Base-by-base conservation (phyloP, 2,329 filamentous ascomycete genomes). In the Stagonosporopsis vannaccii region DNA sequence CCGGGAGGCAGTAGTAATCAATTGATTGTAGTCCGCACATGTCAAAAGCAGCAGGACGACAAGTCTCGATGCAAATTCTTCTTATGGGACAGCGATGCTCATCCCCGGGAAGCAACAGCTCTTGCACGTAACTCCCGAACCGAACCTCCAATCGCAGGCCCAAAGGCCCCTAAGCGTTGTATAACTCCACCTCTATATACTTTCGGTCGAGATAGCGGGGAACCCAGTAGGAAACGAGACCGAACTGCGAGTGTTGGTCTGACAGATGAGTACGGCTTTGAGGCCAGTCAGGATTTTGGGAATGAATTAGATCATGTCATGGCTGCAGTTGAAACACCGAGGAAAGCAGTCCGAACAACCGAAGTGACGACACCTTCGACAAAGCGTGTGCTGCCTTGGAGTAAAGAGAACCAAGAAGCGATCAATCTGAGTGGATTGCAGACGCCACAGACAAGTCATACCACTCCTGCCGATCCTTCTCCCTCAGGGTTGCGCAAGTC, bases 51-150 rank as follows among this genome's bases (percentile, higher is more conserved):
- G 30, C 74, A 78, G 48, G 66, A 74, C 2, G 74, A 77, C 20
- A 74, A 49, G 30, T 52, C 80, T 41, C 75, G 79, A 36, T 88
- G 85, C 63, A 76, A 75, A 0, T 85, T 87, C 72, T 87, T 86
- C 60, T 70, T 87, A 0, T 87, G 84, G 83, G 77, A 82, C 7
- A 79, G 84, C 13, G 80, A 85, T 39, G 85, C 85, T 0, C 72
- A 75, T 37, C 56, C 63, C 17, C 75, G 84, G 48, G 82, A 84
- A 67, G 79, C 81, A 45, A 68, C 68, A 12, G 78, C 79, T 20
- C 71, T 84, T 19, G 53, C 81, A 49, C 77, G 68, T 52, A 84
- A 83, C 60, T 79, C 81, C 32, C 73, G 76, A 52, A 80, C 73
- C n/a, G 47, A 51, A 36, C 71, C 77, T 3, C 54, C 22, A 8